Evolutionary conservation across 148 eudicot genomes (phyloP), one percentile per base, ranked within the genome.

Genomic region (Camellia sinensis): DNA sequence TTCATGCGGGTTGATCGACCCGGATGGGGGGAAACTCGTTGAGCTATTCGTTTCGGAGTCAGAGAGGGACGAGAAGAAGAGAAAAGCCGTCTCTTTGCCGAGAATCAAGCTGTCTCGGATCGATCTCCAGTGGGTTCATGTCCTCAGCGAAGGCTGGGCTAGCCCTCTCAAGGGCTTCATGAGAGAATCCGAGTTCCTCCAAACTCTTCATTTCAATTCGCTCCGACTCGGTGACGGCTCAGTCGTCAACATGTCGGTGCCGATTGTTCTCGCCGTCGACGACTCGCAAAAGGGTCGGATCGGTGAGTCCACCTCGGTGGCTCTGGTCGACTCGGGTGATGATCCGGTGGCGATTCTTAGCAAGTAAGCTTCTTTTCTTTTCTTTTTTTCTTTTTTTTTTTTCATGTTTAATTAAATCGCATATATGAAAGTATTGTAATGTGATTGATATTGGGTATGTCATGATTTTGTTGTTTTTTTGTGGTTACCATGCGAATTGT

Each of bases 121-220:
- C 78, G 97, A 95, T 78, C 82, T 90, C 2, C 86, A 95, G 60
- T 95, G 98, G 98, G 97, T 95, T 2, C 98, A 95, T 80, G 93
- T 93, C 13, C 87, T 95, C 22, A 93, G 97, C 79, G 97, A 95
- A 83, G 98, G 98, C 11, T 95, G 98, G 98, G 98, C 98, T 6
- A 92, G 92, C 82, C 98, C 98, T 22, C 87, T 95, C 21, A 71
- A 67, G 46, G 98, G 98, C 48, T 95, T 93, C 91, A 95, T 95
- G 98, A 87, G 92, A 86, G 92, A 95, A 70, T 81, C 83, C 63
- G 92, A 95, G 98, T 95, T 93, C 97, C 98, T 95, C 97, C 97
- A 95, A 93, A 95, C 98, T 85, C 97, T 95, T 95, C 98, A 95
- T 95, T 95, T 95, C 87, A 93, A 93, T 60, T 88, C 91, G 82